Evolutionary conservation across 495 filamentous ascomycete species (phyloP), one percentile per base, ranked within the genome.

Genomic region (Aspergillus coremiiformis): DNA sequence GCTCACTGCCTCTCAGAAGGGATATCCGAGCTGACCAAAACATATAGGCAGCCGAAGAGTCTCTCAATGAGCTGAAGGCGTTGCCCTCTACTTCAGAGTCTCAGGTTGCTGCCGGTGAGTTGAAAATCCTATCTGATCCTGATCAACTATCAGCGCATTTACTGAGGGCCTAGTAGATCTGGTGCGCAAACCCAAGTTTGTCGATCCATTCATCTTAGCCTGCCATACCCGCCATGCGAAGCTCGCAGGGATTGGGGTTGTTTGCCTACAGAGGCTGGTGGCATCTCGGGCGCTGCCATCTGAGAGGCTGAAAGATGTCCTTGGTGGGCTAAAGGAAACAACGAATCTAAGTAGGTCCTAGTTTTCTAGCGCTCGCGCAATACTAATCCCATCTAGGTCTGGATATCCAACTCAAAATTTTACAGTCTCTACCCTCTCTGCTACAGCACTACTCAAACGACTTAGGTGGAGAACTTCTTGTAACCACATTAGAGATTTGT

Each of bases 361-460:
- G 15, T 24, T 32, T 15, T 42, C 30, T 33, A 3, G 39, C 10
- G 10, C 30, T 43, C n/a, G 4, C 22, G 8, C 47, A 24, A 15
- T 54, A 44, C 66, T 76, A 45, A 78, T 48, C n/a, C 3, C 68
- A 59, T 21, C 59, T 68, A 78, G 90, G 85, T 27, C 79, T 94
- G 44, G 94, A 98, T 66, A 85, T 96, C 2, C 93, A 98, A 60
- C 79, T 98, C 45, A 98, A 96, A 69, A 94, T 97, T 24, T 74
- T 98, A 15, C 93, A 98, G 64, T 87, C 90, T 0, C 72, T 98
- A 26, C 93, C 94, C n/a, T 86, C 90, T 1, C 63, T 98, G 32
- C 71, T 96, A 7, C 90, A 96, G 56, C 93, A 93, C 64, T 97
- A 96, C 70, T 83, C 88, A 0, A 78, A 79, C 50, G 85, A 91